Percentiles rank a stretch among this genome's conserved stretches.
These are phyloP conservation scores for Cercospora sp. DNA, from an alignment of 2,329 filamentous ascomycete genomes.

Conservation along the genomic window DNA sequence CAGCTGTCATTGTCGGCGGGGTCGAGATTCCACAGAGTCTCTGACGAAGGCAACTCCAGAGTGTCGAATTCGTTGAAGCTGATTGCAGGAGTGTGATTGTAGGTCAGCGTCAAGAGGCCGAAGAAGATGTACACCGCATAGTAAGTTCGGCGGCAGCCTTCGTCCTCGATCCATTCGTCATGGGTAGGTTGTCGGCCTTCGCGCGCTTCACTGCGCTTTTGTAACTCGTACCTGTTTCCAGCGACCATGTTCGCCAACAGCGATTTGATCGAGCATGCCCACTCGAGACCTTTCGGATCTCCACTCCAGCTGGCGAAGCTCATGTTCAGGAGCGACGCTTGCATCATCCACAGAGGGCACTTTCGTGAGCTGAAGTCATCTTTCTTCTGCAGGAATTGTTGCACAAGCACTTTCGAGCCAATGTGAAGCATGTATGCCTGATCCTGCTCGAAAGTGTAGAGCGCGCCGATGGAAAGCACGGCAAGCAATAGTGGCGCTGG, in stretches of 20 bases:
- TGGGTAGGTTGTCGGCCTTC: constrained; percentile 73
- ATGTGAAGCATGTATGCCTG: constrained; percentile 97
- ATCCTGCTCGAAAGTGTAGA: constrained; percentile 96
- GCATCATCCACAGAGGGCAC: constrained; percentile 97
- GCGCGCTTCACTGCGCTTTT: constrained; percentile 86
- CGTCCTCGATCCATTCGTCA: constrained; percentile 93
- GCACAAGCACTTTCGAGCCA: constrained; percentile 94
- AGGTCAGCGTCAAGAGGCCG: constrained; percentile 87
- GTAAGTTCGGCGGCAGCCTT: constrained; percentile 93
- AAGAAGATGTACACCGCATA: constrained; percentile 99
- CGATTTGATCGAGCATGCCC: constrained; percentile 99
- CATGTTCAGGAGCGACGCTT: constrained; percentile 96
- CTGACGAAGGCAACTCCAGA: constrained; percentile 85
- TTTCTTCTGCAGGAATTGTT: constrained; percentile 96
- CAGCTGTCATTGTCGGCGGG: constrained; percentile 76
- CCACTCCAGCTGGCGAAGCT: constrained; percentile 99
- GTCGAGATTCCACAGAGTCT: constrained; percentile 89
- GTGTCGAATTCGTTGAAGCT: constrained; percentile 98
- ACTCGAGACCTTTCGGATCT: constrained; percentile 94
- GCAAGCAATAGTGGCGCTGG: constrained; percentile 83
- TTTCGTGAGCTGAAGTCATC: constrained; percentile 98
- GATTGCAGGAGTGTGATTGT: constrained; percentile 97
- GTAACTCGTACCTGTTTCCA: constrained; percentile 93
- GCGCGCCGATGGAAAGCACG: constrained; percentile 88
- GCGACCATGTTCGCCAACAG: constrained; percentile 98